phyloP scores from a whole-genome alignment of 257 asterid species.

The Solanum infundibuliforme region DNA sequence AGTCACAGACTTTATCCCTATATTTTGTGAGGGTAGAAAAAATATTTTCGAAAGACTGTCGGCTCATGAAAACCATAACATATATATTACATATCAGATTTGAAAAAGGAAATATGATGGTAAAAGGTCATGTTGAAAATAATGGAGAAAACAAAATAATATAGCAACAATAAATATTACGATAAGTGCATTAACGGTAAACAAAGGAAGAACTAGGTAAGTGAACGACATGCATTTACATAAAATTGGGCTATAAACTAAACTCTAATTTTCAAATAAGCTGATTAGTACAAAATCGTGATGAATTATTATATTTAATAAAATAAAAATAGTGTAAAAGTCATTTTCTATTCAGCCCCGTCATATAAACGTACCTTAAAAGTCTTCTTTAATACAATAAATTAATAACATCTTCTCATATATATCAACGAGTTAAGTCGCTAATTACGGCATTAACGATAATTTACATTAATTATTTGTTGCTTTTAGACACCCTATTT shows the following conservation, averaged over 20 bases:
- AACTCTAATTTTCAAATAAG: background rate
- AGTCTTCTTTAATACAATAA: background rate
- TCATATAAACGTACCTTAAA: constrained; percentile 7
- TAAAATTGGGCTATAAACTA: background rate
- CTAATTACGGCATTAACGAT: constrained; percentile 29
- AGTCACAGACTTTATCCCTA: background rate
- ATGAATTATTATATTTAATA: background rate
- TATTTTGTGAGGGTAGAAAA: background rate
- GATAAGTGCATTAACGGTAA: background rate
- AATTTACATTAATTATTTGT: constrained; percentile 13
- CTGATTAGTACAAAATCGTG: background rate
- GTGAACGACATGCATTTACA: background rate
- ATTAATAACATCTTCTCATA: background rate
- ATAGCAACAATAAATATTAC: background rate
- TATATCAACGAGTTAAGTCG: constrained; percentile 16
- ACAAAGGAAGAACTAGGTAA: background rate
- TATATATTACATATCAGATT: background rate
- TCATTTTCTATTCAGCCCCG: background rate
- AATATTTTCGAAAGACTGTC: background rate
- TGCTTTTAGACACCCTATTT: background rate
- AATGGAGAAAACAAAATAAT: background rate
- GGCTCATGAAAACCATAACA: background rate
- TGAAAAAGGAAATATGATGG: background rate
- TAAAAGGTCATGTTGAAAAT: background rate
- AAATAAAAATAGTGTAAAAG: background rate